Percentiles rank a stretch among this genome's conserved stretches.
Evolutionary conservation across 192 early-diverging fungal genomes (phyloP).

Genomic region (Funneliformis geosporum): DNA sequence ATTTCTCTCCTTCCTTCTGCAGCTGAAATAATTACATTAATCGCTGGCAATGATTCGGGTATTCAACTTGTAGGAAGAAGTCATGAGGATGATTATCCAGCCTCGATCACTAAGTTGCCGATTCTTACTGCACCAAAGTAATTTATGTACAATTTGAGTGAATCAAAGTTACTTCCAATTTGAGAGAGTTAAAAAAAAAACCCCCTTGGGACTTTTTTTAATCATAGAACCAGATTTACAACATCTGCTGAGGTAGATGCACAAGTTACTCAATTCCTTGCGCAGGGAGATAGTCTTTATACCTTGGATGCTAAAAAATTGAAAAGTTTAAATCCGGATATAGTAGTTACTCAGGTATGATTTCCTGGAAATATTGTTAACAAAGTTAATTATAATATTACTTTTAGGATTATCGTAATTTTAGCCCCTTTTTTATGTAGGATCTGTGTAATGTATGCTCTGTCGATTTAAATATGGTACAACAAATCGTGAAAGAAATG

Average conservation of each 20-base stretch:
- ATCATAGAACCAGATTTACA: conserved; percentile 47
- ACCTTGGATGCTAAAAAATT: conserved; percentile 46
- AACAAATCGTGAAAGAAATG: conserved; percentile 51
- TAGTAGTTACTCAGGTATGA: conserved; percentile 53
- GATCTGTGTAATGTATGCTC: conserved; percentile 57
- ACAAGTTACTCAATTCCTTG: conserved; percentile 52
- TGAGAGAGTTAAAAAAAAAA: neutral
- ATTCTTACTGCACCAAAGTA: conserved; percentile 46
- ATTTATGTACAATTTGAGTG: neutral
- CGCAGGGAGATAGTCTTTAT: conserved; percentile 49
- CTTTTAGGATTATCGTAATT: neutral
- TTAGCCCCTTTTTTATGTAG: conserved; percentile 23
- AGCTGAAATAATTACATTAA: conserved; percentile 48
- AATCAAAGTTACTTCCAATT: neutral
- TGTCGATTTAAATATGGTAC: conserved; percentile 52
- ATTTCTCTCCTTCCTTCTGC: conserved; percentile 55
- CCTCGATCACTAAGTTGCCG: conserved; percentile 43
- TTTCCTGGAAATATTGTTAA: neutral
- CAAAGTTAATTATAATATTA: neutral
- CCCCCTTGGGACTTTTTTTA: neutral
- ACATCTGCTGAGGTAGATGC: conserved; percentile 53
- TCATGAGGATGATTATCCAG: conserved; percentile 53
- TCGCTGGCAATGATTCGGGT: neutral
- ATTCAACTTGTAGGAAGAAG: conserved; percentile 28
- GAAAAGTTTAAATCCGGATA: conserved; percentile 45